Evolutionary conservation across 306 rosid genomes (phyloP).

Genomic region (Amphicarpaea edgeworthii): DNA sequence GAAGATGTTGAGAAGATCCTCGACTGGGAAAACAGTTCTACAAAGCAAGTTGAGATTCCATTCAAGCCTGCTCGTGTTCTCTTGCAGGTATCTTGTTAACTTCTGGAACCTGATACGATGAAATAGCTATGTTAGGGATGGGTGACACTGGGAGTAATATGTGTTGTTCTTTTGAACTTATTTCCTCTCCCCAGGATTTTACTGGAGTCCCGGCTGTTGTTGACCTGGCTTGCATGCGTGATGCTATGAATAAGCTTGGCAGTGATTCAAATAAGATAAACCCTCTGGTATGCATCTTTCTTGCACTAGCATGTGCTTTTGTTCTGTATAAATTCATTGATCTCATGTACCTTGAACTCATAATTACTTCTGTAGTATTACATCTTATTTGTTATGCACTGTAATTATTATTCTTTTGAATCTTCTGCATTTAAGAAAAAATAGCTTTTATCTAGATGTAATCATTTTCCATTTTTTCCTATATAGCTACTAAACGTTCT

Average conservation of each 20-base stretch:
- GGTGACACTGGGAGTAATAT: slow-evolving; percentile 18
- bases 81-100: slow-evolving; percentile 68
- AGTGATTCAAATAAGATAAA: slow-evolving; percentile 90
- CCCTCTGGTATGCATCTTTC: slow-evolving; percentile 72
- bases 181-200: slow-evolving; percentile 67
- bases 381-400: no score
- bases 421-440: no score
- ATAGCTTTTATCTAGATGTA: no score
- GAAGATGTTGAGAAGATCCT: slow-evolving; percentile 94
- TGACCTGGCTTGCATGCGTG: slow-evolving; percentile 96
- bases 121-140: not conserved
- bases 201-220: slow-evolving; percentile 96
- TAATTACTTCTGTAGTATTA: no score
- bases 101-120: slow-evolving; percentile 3
- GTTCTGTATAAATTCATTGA: slow-evolving; percentile 28
- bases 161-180: slow-evolving; percentile 21
- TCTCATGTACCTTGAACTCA: not conserved
- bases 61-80: slow-evolving; percentile 97
- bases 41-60: slow-evolving; percentile 91
- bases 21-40: slow-evolving; percentile 79
- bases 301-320: not conserved
- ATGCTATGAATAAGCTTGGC: slow-evolving; percentile 95
- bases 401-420: no score
- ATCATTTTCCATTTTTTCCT: no score
- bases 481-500: slow-evolving; percentile 7